These are phyloP conservation scores for Peronosclerospora sorghi DNA, from an alignment of 352 stramenopile species.

Conservation along the genomic window DNA sequence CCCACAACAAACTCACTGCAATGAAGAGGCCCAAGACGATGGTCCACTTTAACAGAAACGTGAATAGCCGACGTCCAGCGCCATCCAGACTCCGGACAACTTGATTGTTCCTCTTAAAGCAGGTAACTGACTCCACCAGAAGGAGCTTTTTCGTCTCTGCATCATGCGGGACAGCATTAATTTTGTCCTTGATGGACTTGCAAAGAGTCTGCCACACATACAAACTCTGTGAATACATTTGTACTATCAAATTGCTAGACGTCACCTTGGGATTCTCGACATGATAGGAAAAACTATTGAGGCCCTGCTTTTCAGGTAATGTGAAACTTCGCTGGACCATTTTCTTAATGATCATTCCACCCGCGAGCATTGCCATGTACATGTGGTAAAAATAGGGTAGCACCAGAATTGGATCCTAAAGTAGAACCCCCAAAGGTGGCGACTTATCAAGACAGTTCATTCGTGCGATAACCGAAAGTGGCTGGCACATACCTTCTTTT, in stretches of 20 bases:
- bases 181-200: conserved; percentile 43
- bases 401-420: conserved; percentile 44
- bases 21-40: conserved; percentile 39
- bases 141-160: conserved; percentile 36
- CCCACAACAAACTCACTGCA: conserved; percentile 19
- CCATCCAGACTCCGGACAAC: conserved; percentile 58
- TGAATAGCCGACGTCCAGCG: conserved; percentile 27
- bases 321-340: conserved; percentile 52
- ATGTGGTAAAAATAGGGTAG: conserved; percentile 64
- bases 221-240: too few relatives aligned
- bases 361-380: conserved; percentile 59
- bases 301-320: conserved; percentile 24
- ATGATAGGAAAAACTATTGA: too few relatives aligned
- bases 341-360: conserved; percentile 53
- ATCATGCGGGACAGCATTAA: conserved; percentile 35
- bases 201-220: conserved; percentile 25
- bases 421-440: background rate
- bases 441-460: too few relatives aligned
- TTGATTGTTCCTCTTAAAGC: conserved; percentile 68
- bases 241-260: too few relatives aligned
- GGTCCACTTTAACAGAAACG: conserved; percentile 54
- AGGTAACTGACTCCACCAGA: conserved; percentile 36
- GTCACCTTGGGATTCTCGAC: too few relatives aligned
- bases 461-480: too few relatives aligned
- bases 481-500: conserved; percentile 28